Conservation (phyloP, 345 rosid species). For the Atalantia buxifolia region DNA sequence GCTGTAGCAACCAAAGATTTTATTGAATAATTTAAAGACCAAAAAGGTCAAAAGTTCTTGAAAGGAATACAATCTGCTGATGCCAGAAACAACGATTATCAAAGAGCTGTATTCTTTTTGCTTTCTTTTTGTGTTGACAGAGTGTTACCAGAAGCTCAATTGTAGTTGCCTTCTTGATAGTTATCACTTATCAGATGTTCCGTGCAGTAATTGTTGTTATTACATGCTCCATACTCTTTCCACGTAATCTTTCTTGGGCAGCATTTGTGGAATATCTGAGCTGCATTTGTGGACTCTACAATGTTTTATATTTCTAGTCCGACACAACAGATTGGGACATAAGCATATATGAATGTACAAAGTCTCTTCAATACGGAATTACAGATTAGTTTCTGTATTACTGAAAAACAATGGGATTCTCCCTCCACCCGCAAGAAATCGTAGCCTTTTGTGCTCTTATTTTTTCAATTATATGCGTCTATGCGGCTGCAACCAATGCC, state of each 20-base stretch:
- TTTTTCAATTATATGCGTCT: slow-evolving; percentile 5
- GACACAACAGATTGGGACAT: not conserved
- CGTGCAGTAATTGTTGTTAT: not conserved
- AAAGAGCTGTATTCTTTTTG: no score
- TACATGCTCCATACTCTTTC: no score
- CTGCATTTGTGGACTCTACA: not conserved
- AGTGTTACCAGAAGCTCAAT: no score
- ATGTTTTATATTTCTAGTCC: not conserved
- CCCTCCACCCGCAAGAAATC: not conserved
- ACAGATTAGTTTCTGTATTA: not conserved
- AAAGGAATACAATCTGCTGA: no score
- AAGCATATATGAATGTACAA: not conserved
- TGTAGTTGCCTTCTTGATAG: no score
- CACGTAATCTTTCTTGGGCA: no score
- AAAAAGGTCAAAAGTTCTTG: no score
- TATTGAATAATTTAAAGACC: no score
- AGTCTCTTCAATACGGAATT: not conserved
- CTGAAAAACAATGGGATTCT: slow-evolving; percentile 5
- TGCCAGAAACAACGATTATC: no score
- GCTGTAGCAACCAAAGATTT: no score
- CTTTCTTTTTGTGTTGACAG: no score
- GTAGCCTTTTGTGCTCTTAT: not conserved
- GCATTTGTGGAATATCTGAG: no score
- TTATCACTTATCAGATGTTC: not conserved
- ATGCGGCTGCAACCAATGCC: not conserved